Base-by-base conservation (phyloP, 805 yeast genomes). In the Metschnikowia kofuensis region DNA sequence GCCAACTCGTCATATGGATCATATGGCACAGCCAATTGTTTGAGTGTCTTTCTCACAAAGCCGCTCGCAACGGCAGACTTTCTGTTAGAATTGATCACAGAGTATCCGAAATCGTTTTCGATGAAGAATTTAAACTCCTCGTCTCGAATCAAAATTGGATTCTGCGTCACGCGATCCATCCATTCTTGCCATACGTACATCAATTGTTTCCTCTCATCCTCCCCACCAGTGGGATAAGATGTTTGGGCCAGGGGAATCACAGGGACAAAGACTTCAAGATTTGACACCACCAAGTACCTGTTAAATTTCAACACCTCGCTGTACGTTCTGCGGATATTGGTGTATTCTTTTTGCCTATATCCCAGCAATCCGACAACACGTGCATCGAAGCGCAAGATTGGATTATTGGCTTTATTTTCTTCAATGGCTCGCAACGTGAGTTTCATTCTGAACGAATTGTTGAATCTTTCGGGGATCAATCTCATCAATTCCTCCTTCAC, bases 201-300 rank as follows among this genome's bases (percentile, higher is more conserved):
- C 37, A 89, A 72, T 47, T 81, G 80, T 45, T 72, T 71, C 43
- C 75, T 76, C 60, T 89, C 96, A 53, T 92, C 97, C 29, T 86
- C 86, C 40, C 91, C 87, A 45, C 87, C 87, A n/a, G 82, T 72
- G 27, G 96, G 96, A 61, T 83, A 91, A 15, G 90, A 78, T 1
- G 96, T 86, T 7, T 74, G 77, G 1, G 94, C 74, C 16, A 75
- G 70, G 0, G 98, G 97, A 38, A 94, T 72, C 6, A 95, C 83
- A 0, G 98, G 97, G 4, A 94, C 90, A 68, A 92, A 90, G 48
- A 94, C 91, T 65, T 94, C 98, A 31, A 92, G 84, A 60, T 90
- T 86, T 35, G 95, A 87, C 16, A 84, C 83, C 48, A 83, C 82
- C 53, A 94, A 70, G 62, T 87, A 92, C 55, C 82, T 82, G 67